Conservation (phyloP, 2,329 filamentous ascomycete species). For the Diaporthe sp. region DNA sequence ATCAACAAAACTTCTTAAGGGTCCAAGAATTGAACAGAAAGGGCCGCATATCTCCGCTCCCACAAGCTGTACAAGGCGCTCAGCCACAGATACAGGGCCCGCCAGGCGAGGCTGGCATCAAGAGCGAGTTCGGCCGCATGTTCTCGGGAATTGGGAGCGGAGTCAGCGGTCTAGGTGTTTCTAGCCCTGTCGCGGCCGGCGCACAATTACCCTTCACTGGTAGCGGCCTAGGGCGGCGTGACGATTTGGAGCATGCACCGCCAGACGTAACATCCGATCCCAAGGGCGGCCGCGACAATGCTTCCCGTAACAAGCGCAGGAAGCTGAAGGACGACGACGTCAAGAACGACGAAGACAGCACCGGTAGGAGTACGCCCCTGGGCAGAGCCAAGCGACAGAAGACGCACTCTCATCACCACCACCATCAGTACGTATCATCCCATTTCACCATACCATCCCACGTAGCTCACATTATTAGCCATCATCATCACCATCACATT, state of each 20-base stretch:
- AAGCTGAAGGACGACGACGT: slow-evolving; percentile 82
- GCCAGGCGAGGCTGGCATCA: slow-evolving; percentile 86
- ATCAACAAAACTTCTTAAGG: slow-evolving; percentile 76
- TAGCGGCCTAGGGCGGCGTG: slow-evolving; percentile 58
- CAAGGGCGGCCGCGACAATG: slow-evolving; percentile 36
- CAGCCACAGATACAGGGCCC: slow-evolving; percentile 84
- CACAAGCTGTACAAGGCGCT: slow-evolving; percentile 92
- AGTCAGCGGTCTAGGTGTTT: slow-evolving; percentile 60
- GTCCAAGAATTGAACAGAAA: slow-evolving; percentile 85
- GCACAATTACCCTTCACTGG: slow-evolving; percentile 59
- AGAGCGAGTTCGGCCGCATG: slow-evolving; percentile 94
- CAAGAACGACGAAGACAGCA: slow-evolving; percentile 73
- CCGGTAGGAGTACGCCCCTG: slow-evolving; percentile 70
- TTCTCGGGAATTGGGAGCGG: slow-evolving; percentile 87
- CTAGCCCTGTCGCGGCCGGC: slow-evolving; percentile 60
- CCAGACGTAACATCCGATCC: slow-evolving; percentile 51
- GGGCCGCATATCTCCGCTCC: slow-evolving; percentile 86
- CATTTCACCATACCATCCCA: not conserved
- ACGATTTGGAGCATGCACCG: slow-evolving; percentile 58
- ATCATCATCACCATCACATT: slow-evolving; percentile 70
- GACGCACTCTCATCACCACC: slow-evolving; percentile 71
- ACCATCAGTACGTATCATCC: slow-evolving; percentile 70
- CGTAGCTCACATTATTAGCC: slow-evolving; percentile 41
- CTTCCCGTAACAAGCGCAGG: slow-evolving; percentile 67
- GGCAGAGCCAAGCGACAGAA: slow-evolving; percentile 74